Evolutionary conservation across 805 yeast genomes (phyloP), one percentile per base, ranked within the genome.

Genomic region (Vanderwaltozyma verrucispora): DNA sequence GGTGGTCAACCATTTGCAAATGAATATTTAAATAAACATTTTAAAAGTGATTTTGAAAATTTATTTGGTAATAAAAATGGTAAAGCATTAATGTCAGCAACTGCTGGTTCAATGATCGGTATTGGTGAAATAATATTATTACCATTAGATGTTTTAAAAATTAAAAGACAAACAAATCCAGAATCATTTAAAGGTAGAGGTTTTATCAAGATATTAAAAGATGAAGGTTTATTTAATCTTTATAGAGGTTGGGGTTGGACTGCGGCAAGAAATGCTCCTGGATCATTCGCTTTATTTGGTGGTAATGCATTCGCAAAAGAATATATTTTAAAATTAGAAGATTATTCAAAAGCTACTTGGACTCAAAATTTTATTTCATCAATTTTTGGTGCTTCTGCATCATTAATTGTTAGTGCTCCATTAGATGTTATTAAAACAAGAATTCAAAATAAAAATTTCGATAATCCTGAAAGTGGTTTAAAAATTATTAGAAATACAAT

Each of bases 161-260:
- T 92, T 66, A 92, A 92, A 70, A 88, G 97, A 69, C 99, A 92
- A 72, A 92, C 99, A 38, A 92, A 92, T 71, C 99, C 99, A n/a
- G 98, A 89, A 65, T 69, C 97, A n/a, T 92, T 92, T 75, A 81
- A 79, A 64, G 99, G 99, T 51, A 83, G 98, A 69, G 97, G 98
- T 10, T 88, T 92, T 67, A 43, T 88, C 49, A 81, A 74, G 63
- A 85, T 92, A 54, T 59, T 92, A 43, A 56, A 69, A 39, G 98
- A 92, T 59, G 98, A 92, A 67, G 97, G 98, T 15, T 35, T 56
- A 10, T 72, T 86, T 42, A 86, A 92, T 18, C 71, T 92, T 50
- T 92, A 92, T 69, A 74, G 96, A 60, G 99, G 99, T 48, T 88
- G 96, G 95, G 97, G 96, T 41, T 92, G 99, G 99, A 92, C 99